phyloP scores from a whole-genome alignment of 2,329 filamentous ascomycete species.

The Cladophialophora psammophila region DNA sequence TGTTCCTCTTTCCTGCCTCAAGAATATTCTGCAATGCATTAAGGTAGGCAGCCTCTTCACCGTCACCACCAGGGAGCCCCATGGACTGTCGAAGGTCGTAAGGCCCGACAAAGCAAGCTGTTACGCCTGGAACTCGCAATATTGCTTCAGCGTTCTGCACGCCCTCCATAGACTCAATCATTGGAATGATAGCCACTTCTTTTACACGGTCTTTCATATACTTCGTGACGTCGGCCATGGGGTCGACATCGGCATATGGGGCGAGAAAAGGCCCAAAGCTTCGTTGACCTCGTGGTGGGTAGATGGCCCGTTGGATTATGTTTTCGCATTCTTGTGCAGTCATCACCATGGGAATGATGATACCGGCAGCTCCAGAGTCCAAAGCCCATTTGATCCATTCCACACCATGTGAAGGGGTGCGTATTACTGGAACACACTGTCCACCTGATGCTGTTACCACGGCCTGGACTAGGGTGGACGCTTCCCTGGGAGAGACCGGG shows the following conservation, averaged over 20 bases:
- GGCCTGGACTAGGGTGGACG: conserved; percentile 49
- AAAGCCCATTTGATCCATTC: conserved; percentile 69
- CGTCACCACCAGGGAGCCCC: conserved; percentile 10
- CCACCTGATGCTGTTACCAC: conserved; percentile 47
- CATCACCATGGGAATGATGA: conserved; percentile 62
- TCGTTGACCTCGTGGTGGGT: conserved; percentile 61
- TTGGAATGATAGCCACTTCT: conserved; percentile 16
- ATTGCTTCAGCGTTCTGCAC: conserved; percentile 24
- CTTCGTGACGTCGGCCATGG: conserved; percentile 1
- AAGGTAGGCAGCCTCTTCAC: conserved; percentile 12
- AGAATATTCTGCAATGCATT: conserved; percentile 15
- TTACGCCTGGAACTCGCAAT: conserved; percentile 15
- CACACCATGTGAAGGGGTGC: conserved; percentile 63
- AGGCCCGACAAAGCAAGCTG: conserved; percentile 21
- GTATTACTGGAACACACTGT: conserved; percentile 51
- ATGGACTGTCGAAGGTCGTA: conserved; percentile 25
- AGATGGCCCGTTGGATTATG: conserved; percentile 62
- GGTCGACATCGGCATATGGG: conserved; percentile 9
- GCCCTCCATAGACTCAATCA: conserved; percentile 25
- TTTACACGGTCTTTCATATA: conserved; percentile 9
- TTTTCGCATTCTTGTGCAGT: conserved; percentile 59
- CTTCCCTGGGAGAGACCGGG: conserved; percentile 57
- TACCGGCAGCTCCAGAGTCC: conserved; percentile 65
- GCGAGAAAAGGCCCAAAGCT: conserved; percentile 55
- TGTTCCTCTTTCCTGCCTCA: not conserved